Base-by-base conservation (phyloP, 371 early-diverging fungal species). In the Apophysomyces trapeziformis region DNA sequence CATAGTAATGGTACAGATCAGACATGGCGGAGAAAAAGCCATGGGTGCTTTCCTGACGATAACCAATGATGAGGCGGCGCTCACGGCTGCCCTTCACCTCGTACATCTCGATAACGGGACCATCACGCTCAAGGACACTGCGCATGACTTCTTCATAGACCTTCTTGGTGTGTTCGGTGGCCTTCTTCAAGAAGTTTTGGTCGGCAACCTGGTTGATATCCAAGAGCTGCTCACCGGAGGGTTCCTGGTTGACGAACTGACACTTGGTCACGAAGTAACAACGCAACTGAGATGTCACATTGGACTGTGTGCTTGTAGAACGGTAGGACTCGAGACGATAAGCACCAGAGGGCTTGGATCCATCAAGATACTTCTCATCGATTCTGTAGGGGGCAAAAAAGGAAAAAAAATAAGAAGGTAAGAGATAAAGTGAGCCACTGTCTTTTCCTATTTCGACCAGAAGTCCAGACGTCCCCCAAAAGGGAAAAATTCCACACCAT, bases 1-100 rank as follows among this genome's bases (percentile, higher is more conserved):
- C 91, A 85, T 99, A 98, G 87, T 93, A 99, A 82, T 99, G 99
- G 87, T 98, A 99, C 70, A 99, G 83, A 81, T 99, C 98, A 39
- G 96, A 96, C 85, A 98, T 86, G 69, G 97, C 97, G 13, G 97
- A 92, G 75, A 96, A 94, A 85, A 96, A 96, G 47, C 87, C 85
- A 75, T 92, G 91, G 7, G 99, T 97, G 76, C 92, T 95, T 72
- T 92, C 85, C 77, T 97, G 98, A 58, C 88, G 86, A 70, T 85
- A 85, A 63, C 94, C 99, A 71, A 99, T 94, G 62, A 99, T 91
- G 46, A 99, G 78, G 61, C 98, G 92, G 78, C 93, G 93, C 73
- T 95, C 95, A 41, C 95, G 88, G 38, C 86, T 85, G 62, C 92
- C 93, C 70, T 93, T 89, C 26, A 95, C 88, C 71, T 95, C 92